These are phyloP conservation scores for Vararia minispora DNA, from an alignment of 768 basidiomycete species.

Conservation along the genomic window DNA sequence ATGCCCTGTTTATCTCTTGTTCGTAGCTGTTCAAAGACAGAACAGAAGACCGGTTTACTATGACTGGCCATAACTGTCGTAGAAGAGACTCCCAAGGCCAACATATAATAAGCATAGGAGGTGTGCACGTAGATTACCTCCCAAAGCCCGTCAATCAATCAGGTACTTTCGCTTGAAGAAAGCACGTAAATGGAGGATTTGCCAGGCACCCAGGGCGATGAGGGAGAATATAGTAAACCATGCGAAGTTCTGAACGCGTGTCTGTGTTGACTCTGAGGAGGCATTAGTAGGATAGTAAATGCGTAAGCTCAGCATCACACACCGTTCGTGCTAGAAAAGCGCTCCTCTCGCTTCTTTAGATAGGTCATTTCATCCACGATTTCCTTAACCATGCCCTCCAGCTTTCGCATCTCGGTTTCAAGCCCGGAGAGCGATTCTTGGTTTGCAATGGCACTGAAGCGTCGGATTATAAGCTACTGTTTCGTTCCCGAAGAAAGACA, in stretches of 20 bases:
- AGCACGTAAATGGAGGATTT: conserved; percentile 85
- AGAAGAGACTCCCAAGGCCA: too few species aligned
- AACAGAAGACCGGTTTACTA: too few species aligned
- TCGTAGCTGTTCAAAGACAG: too few species aligned
- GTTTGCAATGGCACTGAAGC: conserved; percentile 85
- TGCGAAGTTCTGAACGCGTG: conserved; percentile 86
- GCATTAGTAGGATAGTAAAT: neutral
- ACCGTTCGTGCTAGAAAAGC: conserved; percentile 87
- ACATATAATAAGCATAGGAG: too few species aligned
- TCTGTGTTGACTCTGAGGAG: conserved; percentile 74
- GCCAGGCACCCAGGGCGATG: conserved; percentile 80
- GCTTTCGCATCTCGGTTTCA: conserved; percentile 96
- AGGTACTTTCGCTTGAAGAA: conserved; percentile 97
- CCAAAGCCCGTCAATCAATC: conserved; percentile 57
- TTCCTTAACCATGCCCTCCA: conserved; percentile 92
- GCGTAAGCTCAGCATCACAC: conserved; percentile 20
- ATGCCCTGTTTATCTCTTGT: too few species aligned
- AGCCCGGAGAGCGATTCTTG: conserved; percentile 92
- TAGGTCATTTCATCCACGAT: conserved; percentile 90
- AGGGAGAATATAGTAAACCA: conserved; percentile 79
- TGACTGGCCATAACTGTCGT: too few species aligned
- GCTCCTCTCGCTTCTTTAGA: conserved; percentile 80
- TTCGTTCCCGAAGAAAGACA: conserved; percentile 5
- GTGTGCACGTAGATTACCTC: too few species aligned
- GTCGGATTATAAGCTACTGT: conserved; percentile 2